These are phyloP conservation scores for Aspergillus wentii DNA, from an alignment of 495 filamentous ascomycete genomes.

Conservation along the genomic window DNA sequence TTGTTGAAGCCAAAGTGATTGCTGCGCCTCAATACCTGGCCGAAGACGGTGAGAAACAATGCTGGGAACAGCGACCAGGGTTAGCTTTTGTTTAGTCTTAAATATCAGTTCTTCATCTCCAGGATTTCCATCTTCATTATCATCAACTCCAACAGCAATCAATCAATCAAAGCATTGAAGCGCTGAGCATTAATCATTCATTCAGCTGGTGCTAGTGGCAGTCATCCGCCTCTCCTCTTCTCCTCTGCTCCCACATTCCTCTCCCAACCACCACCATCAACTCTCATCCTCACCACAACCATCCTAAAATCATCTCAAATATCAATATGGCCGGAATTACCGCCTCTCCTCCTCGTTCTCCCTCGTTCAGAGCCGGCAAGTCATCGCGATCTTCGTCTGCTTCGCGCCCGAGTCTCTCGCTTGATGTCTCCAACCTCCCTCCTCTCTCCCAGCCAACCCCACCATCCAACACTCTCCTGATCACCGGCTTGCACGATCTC, in stretches of 20 bases:
- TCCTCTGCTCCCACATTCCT: background rate
- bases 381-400: slow-evolving; percentile 27
- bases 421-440: slow-evolving; percentile 80
- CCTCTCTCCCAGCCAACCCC: slow-evolving; percentile 72
- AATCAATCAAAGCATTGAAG: too few species aligned
- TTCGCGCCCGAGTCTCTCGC: slow-evolving; percentile 55
- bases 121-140: too few species aligned
- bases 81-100: too few species aligned
- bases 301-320: background rate
- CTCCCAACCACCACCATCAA: slow-evolving; percentile 5
- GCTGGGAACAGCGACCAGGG: too few species aligned
- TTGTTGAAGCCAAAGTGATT: too few species aligned
- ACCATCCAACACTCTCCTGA: slow-evolving; percentile 89
- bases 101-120: too few species aligned
- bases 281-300: slow-evolving; percentile 4
- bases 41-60: too few species aligned
- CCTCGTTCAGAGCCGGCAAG: slow-evolving; percentile 33
- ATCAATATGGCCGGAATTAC: slow-evolving; percentile 19
- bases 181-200: too few species aligned
- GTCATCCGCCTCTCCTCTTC: too few species aligned
- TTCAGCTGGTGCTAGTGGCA: too few species aligned
- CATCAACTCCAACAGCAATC: too few species aligned
- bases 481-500: slow-evolving; percentile 76
- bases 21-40: too few species aligned
- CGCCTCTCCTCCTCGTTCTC: slow-evolving; percentile 20